Evolutionary conservation across 768 basidiomycete species (phyloP), one percentile per base, ranked within the genome.

Genomic region (Calocybe gangraenosa): DNA sequence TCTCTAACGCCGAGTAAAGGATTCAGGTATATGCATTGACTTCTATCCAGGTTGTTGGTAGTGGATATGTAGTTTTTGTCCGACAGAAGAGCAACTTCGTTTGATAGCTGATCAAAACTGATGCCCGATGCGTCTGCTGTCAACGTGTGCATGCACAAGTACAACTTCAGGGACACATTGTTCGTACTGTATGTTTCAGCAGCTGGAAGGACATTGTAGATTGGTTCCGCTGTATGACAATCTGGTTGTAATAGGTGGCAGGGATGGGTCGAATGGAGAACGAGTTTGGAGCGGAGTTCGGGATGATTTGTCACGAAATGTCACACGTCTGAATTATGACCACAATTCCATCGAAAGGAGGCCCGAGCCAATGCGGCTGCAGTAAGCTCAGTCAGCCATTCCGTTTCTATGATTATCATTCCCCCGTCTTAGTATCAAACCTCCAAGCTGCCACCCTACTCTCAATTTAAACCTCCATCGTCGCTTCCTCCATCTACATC

Each of bases 341-440:
- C 48, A 43, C 44, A 18, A n/a, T n/a, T 40, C 43, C 33, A 34
- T 45, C 46, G 48, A 41, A 50, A 49, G 21, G 37, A 51, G 45
- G 35, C 44, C 44, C 44, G 47, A 46, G 32, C 43, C 36, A 42
- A 47, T 47, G 37, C 31, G 50, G 46, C 40, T 40, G 22, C 37
- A 35, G 47, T 53, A 41, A 49, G 59, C 58, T 61, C 58, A 56
- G 58, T 61, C 58, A 61, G 58, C 60, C 35, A 6, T 28, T 42
- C 34, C 44, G 39, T 53, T 51, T 53, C 59, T 55, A 61, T 61
- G 58, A 59, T 56, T 57, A 59, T 51, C 58, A 48, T 40, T 49
- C 54, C 45, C 50, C 54, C 48, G 55, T 51, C 44, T 48, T 52
- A 28, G 47, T 46, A 49, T 48, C 47, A 39, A 44, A 17, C 42